phyloP scores from a whole-genome alignment of 2,329 filamentous ascomycete genomes.

The Thelonectria olida region DNA sequence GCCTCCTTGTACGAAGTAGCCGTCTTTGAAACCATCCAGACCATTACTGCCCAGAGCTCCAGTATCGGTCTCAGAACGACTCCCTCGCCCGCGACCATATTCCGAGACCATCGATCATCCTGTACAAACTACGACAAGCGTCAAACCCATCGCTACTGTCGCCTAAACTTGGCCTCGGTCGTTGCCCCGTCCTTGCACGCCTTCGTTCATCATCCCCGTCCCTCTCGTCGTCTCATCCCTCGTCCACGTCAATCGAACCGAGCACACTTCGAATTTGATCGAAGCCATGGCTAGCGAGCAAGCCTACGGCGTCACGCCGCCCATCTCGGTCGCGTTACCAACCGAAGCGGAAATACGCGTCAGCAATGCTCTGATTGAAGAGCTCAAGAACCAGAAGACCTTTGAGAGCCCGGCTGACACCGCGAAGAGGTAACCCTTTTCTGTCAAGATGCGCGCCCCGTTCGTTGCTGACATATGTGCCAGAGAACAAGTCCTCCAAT shows the following conservation, averaged over 20 bases:
- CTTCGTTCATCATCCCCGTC: not conserved
- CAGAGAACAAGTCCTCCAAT: slow-evolving; percentile 77
- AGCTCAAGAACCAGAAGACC: slow-evolving; percentile 88
- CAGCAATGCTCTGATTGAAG: slow-evolving; percentile 82
- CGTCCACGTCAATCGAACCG: slow-evolving; percentile 6
- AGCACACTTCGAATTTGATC: not conserved
- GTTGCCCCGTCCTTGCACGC: not conserved
- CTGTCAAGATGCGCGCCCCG: not conserved
- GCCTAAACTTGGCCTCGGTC: not conserved
- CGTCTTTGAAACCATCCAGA: slow-evolving; percentile 3
- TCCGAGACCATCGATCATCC: not conserved
- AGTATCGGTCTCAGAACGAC: not conserved
- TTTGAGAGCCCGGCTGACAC: slow-evolving; percentile 89
- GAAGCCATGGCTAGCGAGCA: slow-evolving; percentile 50
- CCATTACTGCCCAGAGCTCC: slow-evolving; percentile 14
- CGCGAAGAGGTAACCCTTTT: slow-evolving; percentile 72
- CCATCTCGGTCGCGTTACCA: slow-evolving; percentile 81
- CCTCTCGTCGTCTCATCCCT: not conserved
- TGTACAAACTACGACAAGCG: not conserved
- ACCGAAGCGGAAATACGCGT: slow-evolving; percentile 79
- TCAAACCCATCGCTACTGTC: not conserved
- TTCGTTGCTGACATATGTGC: slow-evolving; percentile 20
- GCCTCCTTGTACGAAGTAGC: not conserved
- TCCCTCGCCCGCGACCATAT: not conserved
- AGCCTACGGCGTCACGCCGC: slow-evolving; percentile 77